These are phyloP conservation scores for Cryptococcus sp. DNA, from an alignment of 1,284 basidiomycete species.

Conservation along the genomic window DNA sequence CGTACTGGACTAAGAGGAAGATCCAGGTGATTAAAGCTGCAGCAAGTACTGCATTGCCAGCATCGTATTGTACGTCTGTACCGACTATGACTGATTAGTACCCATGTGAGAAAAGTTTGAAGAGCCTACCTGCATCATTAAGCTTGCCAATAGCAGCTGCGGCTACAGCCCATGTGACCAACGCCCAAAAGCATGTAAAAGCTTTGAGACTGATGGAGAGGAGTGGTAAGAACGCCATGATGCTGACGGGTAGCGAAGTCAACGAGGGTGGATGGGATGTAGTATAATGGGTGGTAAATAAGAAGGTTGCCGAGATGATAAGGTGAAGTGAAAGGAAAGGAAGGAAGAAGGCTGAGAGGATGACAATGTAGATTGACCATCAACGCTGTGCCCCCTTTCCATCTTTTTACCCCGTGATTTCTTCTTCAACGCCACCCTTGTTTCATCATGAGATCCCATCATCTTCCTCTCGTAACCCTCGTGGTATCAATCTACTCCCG, in stretches of 20 bases:
- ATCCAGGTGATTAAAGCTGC: conserved; percentile 22
- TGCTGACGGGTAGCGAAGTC: not conserved
- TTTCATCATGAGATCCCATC: too few relatives aligned
- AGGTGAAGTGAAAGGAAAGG: too few relatives aligned
- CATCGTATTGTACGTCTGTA: conserved; percentile 3
- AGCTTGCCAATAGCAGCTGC: conserved; percentile 15
- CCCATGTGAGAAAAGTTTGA: too few relatives aligned
- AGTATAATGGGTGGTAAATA: not conserved
- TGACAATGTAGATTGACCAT: too few relatives aligned
- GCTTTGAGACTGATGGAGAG: conserved; percentile 23
- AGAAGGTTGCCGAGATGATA: too few relatives aligned
- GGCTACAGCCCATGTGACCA: conserved; percentile 22
- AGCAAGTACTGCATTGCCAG: conserved; percentile 32
- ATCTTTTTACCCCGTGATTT: too few relatives aligned
- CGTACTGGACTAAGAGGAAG: conserved; percentile 30
- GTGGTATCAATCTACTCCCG: too few relatives aligned
- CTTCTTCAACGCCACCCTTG: too few relatives aligned
- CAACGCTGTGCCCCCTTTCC: too few relatives aligned
- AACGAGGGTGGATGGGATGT: not conserved
- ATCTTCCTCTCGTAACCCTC: too few relatives aligned
- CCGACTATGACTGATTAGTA: too few relatives aligned
- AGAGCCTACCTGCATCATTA: conserved; percentile 11
- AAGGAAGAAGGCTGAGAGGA: too few relatives aligned
- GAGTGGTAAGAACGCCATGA: not conserved
- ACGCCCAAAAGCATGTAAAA: conserved; percentile 26